A percentile compares a stretch with the other conserved stretches of the same genome.
Evolutionary conservation across 1,284 basidiomycete genomes (phyloP).

Genomic region (Apiotrichum akiyoshidainum): DNA sequence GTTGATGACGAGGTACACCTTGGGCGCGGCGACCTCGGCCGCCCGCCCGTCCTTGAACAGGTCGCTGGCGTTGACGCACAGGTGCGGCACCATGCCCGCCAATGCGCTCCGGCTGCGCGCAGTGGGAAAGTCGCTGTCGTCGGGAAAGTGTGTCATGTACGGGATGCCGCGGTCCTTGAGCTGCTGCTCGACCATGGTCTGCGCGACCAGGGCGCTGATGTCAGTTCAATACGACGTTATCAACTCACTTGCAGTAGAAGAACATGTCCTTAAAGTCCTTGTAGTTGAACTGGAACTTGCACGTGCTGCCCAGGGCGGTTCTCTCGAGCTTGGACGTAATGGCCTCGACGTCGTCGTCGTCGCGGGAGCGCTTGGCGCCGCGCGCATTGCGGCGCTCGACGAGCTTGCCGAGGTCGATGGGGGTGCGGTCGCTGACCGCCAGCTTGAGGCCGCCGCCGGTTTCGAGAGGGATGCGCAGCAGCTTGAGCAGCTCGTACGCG

Average conservation of each 20-base stretch:
- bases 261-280: conserved; percentile 42
- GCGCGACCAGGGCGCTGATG: conserved; percentile 78
- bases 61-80: conserved; percentile 75
- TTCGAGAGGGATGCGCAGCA: conserved; percentile 34
- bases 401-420: conserved; percentile 30
- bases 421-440: conserved; percentile 32
- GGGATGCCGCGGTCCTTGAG: conserved; percentile 76
- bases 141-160: conserved; percentile 67
- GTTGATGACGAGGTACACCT: conserved; percentile 78
- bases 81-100: conserved; percentile 64
- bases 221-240: neutral
- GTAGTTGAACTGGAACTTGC: conserved; percentile 36
- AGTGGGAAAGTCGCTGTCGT: conserved; percentile 18
- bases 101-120: conserved; percentile 31
- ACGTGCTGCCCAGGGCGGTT: neutral
- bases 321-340: conserved; percentile 1
- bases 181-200: conserved; percentile 80
- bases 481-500: conserved; percentile 39
- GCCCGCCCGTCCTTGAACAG: conserved; percentile 75
- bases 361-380: conserved; percentile 12
- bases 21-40: conserved; percentile 83
- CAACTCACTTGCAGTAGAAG: conserved; percentile 42
- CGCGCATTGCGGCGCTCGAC: conserved; percentile 23
- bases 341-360: neutral
- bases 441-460: conserved; percentile 35